Evolutionary conservation across 192 early-diverging fungal genomes (phyloP).

Genomic region (Haplosporangium gracile): DNA sequence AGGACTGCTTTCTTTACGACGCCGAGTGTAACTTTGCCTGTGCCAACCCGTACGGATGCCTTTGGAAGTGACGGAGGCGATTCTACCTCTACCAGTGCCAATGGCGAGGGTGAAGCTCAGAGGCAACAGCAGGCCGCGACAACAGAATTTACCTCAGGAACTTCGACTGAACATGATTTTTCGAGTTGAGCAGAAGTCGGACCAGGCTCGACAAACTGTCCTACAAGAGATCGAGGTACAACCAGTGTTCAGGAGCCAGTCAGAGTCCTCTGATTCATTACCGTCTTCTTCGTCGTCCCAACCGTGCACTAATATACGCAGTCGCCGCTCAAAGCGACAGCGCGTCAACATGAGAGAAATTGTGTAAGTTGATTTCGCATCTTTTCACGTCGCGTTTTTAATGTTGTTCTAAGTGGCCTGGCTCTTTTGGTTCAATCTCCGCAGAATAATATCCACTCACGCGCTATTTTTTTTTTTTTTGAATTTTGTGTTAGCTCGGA

Average conservation of each 20-base stretch:
- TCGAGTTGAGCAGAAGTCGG: background rate
- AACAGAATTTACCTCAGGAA: background rate
- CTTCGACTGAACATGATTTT: background rate
- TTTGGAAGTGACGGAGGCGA: background rate
- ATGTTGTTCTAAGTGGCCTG: no score
- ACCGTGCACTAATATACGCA: no score
- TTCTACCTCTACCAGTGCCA: background rate
- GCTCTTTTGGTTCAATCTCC: no score
- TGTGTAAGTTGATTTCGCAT: no score
- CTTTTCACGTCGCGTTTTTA: no score
- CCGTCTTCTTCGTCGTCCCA: no score
- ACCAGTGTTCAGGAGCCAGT: background rate
- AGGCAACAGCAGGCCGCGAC: background rate
- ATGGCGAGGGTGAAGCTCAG: background rate
- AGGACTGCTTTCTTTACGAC: background rate
- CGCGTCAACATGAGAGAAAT: no score
- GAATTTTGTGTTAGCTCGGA: no score
- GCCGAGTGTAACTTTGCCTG: background rate
- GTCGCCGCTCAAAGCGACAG: no score
- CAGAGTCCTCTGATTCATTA: background rate
- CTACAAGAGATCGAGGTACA: background rate
- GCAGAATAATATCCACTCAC: no score
- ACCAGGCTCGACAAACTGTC: background rate
- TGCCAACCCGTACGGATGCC: background rate
- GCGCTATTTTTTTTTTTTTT: no score